These are phyloP conservation scores for Raphanus raphanistrum DNA, from an alignment of 345 rosid genomes.

Conservation along the genomic window DNA sequence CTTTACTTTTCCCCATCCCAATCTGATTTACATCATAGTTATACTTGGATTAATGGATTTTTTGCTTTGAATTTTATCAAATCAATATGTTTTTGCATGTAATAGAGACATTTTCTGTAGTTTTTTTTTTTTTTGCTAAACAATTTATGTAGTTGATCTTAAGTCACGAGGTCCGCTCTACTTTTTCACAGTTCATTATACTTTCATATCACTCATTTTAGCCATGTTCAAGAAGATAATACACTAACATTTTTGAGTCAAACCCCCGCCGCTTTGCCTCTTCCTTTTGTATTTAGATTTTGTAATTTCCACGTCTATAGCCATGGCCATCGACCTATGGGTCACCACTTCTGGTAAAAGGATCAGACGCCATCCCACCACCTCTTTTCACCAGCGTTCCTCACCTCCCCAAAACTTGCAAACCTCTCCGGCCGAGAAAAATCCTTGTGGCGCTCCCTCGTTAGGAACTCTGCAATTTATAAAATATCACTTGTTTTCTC, in stretches of 20 bases:
- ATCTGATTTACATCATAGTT: background rate
- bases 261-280: background rate
- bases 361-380: background rate
- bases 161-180: background rate
- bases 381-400: background rate
- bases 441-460: background rate
- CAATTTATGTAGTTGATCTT: background rate
- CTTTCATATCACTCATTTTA: background rate
- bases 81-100: background rate
- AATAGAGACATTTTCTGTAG: background rate
- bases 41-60: background rate
- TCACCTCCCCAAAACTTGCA: background rate
- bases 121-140: too few relatives aligned
- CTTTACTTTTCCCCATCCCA: background rate
- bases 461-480: background rate
- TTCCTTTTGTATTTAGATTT: background rate
- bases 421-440: background rate
- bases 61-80: background rate
- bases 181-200: background rate
- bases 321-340: background rate
- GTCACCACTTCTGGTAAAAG: background rate
- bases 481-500: background rate
- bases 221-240: slow-evolving; percentile 6
- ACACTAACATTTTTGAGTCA: background rate
- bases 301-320: background rate